Percentiles rank a stretch among this genome's conserved stretches.
Conservation (phyloP, 306 rosid genomes). For the Cucurbita argyrosperma region DNA sequence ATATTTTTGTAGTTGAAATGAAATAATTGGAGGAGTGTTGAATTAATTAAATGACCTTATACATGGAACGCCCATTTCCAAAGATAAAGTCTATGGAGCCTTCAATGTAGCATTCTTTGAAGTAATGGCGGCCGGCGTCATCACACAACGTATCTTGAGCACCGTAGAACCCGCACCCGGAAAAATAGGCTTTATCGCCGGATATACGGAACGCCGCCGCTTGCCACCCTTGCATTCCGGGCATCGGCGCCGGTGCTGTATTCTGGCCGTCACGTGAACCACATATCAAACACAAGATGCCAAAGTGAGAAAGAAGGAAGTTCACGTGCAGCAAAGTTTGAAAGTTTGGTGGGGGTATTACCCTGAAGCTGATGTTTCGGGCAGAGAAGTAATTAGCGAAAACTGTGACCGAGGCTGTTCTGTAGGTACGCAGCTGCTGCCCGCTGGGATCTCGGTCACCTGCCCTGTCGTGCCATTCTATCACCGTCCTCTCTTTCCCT, state of each 20-base stretch:
- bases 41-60: constrained; percentile 31
- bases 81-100: constrained; percentile 90
- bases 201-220: constrained; percentile 78
- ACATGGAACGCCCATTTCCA: constrained; percentile 87
- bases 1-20: not conserved
- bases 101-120: constrained; percentile 78
- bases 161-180: constrained; percentile 70
- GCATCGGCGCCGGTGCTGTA: constrained; percentile 86
- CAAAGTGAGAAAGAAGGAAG: not conserved
- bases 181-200: constrained; percentile 79
- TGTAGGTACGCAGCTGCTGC: constrained; percentile 70
- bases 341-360: not conserved
- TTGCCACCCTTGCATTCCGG: constrained; percentile 94
- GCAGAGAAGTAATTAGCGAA: constrained; percentile 69
- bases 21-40: too few species aligned
- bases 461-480: constrained; percentile 90
- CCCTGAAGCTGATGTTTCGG: constrained; percentile 79
- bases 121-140: constrained; percentile 91
- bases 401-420: constrained; percentile 80
- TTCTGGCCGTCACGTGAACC: constrained; percentile 28
- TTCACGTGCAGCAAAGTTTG: not conserved
- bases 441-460: constrained; percentile 78
- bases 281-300: not conserved
- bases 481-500: constrained; percentile 61
- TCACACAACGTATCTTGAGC: constrained; percentile 87